A percentile compares a stretch with the other conserved stretches of the same genome.
Conservation (phyloP, 2,329 filamentous ascomycete genomes). For the Fusarium equiseti region DNA sequence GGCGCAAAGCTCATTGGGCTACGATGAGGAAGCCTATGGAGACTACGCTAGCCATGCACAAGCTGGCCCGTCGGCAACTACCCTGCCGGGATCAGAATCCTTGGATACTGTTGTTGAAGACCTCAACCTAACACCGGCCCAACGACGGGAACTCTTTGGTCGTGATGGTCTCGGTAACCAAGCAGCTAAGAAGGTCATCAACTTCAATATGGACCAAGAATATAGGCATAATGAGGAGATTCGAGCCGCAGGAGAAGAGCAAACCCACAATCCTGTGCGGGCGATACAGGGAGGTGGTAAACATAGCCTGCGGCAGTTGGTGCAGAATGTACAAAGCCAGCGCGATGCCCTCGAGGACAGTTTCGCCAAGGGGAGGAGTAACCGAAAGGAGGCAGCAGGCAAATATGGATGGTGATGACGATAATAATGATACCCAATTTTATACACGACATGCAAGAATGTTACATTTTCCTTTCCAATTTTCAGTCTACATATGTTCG, state of each 20-base stretch:
- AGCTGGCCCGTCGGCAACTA: constrained; percentile 50
- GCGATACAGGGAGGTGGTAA: constrained; percentile 82
- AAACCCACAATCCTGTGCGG: constrained; percentile 84
- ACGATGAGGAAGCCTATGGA: constrained; percentile 45
- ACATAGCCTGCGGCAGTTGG: constrained; percentile 88
- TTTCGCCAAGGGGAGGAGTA: constrained; percentile 83
- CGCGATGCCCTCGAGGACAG: constrained; percentile 91
- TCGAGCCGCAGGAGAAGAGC: constrained; percentile 75
- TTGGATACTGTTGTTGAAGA: constrained; percentile 79
- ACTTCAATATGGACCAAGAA: constrained; percentile 90
- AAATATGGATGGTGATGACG: constrained; percentile 80
- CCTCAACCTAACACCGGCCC: constrained; percentile 81
- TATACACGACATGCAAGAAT: constrained; percentile 25
- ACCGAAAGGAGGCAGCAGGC: constrained; percentile 83
- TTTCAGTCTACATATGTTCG: constrained; percentile 2
- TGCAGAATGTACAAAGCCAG: constrained; percentile 84
- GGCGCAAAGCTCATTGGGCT: constrained; percentile 35
- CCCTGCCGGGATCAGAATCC: constrained; percentile 59
- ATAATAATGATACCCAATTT: constrained; percentile 47
- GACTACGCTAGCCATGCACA: constrained; percentile 50
- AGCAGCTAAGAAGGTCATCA: constrained; percentile 72
- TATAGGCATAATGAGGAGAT: constrained; percentile 87
- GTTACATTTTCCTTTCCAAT: constrained; percentile 7
- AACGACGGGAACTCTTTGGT: constrained; percentile 87
- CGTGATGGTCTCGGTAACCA: constrained; percentile 62